phyloP scores from a whole-genome alignment of 2,329 filamentous ascomycete species.

The Neurospora sp. region DNA sequence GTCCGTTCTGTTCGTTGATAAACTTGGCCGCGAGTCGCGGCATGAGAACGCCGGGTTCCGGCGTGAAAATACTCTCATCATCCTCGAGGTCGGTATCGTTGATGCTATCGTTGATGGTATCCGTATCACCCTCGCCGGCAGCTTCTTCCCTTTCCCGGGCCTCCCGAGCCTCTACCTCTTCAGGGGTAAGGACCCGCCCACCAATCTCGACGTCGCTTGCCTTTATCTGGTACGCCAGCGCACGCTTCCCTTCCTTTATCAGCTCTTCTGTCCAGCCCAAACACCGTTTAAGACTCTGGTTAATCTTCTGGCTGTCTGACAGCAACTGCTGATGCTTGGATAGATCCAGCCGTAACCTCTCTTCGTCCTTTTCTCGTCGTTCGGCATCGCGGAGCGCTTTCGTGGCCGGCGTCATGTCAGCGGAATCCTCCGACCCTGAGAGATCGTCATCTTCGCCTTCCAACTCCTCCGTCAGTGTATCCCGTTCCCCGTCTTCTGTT shows the following conservation, averaged over 20 bases:
- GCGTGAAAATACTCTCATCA: constrained; percentile 20
- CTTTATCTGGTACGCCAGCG: constrained; percentile 71
- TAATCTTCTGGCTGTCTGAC: constrained; percentile 87
- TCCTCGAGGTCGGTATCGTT: constrained; percentile 8
- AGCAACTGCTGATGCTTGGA: constrained; percentile 82
- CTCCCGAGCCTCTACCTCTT: constrained; percentile 34
- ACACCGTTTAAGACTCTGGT: constrained; percentile 85
- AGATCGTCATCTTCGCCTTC: constrained; percentile 43
- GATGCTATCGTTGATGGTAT: constrained; percentile 11
- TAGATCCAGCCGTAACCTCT: constrained; percentile 74
- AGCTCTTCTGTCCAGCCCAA: constrained; percentile 83
- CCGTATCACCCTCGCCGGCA: constrained; percentile 21
- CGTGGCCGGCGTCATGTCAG: constrained; percentile 30
- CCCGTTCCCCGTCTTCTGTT: constrained; percentile 41
- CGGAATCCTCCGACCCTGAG: constrained; percentile 30
- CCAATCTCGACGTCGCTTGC: constrained; percentile 74
- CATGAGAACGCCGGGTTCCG: constrained; percentile 4
- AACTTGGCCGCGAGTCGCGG: not conserved
- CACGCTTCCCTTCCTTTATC: constrained; percentile 80
- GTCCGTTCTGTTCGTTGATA: constrained; percentile 8
- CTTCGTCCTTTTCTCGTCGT: constrained; percentile 67
- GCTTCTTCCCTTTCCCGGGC: not conserved
- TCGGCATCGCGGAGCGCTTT: constrained; percentile 34
- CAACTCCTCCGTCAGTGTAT: constrained; percentile 34
- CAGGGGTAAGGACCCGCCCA: constrained; percentile 63